Percentiles rank a stretch among this genome's conserved stretches.
These are phyloP conservation scores for Aspergillus asperescens DNA, from an alignment of 495 filamentous ascomycete genomes.

Conservation along the genomic window DNA sequence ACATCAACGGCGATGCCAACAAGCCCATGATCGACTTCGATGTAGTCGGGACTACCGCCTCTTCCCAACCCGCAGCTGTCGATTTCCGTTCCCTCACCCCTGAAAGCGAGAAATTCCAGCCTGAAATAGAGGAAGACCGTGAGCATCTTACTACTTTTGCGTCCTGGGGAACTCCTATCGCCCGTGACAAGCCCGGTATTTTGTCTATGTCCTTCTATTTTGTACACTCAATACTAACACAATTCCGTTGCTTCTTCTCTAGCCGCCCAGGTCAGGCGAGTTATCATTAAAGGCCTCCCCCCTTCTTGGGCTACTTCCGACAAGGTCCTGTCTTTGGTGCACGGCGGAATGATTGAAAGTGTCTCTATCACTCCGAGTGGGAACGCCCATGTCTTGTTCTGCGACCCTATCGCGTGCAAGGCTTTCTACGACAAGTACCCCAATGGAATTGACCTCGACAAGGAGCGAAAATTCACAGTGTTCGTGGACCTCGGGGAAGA, in stretches of 20 bases:
- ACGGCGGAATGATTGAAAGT: slow-evolving; percentile 43
- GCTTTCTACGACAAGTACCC: slow-evolving; percentile 38
- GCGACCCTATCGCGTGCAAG: slow-evolving; percentile 31
- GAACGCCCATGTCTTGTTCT: slow-evolving; percentile 37
- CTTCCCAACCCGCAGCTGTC: not conserved
- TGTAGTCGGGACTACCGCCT: too few species aligned
- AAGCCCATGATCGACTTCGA: too few species aligned
- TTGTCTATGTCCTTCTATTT: not conserved
- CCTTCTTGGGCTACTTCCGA: slow-evolving; percentile 23
- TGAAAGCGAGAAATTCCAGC: not conserved
- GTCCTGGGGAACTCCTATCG: slow-evolving; percentile 23
- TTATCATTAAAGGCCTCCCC: slow-evolving; percentile 39
- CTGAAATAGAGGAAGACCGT: slow-evolving; percentile 16
- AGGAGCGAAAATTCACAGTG: slow-evolving; percentile 22
- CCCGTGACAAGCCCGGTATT: slow-evolving; percentile 27
- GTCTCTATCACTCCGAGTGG: slow-evolving; percentile 13
- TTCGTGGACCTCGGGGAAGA: slow-evolving; percentile 33
- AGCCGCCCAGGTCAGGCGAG: slow-evolving; percentile 30
- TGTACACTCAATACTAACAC: slow-evolving; percentile 7
- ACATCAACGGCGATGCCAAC: too few species aligned
- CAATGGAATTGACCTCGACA: slow-evolving; percentile 39
- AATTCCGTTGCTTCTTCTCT: not conserved
- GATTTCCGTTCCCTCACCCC: not conserved
- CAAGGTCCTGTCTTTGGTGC: slow-evolving; percentile 38
- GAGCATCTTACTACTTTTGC: slow-evolving; percentile 24